Evolutionary conservation across 208 protist species (phyloP), one percentile per base, ranked within the genome.

Genomic region (Porcisia hertigi): DNA sequence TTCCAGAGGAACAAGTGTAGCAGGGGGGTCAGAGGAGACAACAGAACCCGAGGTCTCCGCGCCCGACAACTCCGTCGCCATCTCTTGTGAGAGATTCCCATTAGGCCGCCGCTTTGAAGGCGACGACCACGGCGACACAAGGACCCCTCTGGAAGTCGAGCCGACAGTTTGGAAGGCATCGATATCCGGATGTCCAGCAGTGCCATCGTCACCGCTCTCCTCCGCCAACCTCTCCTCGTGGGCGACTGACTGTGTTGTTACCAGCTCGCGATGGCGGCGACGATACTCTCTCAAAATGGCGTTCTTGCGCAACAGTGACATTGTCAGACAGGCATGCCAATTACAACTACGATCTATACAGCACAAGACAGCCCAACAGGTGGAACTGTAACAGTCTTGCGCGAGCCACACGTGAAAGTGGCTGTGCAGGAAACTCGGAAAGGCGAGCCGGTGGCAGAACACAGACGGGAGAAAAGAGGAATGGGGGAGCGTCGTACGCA

Each of bases 231-330:
- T n/a, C 36, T 18, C 63, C 25, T 12, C 49, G 41, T 52, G 62
- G n/a, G 53, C 12, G 8, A 2, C 4, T 20, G 7, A 53, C 30
- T 36, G 57, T 7, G 53, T 34, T 1, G 59, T 53, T 9, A 45
- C 23, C 54, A 73, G 60, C 60, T 85, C 77, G 20, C 58, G 80
- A 36, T 83, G 70, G 53, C 79, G 76, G 2, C 73, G 74, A 3
- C 84, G 85, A 54, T 90, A 90, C 54, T 80, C 73, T 43, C 85
- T 84, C 18, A 90, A 55, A 55, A 90, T 65, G 20, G 55, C 74
- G 75, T 90, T 90, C 66, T 79, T 86, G n/a, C 69, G 79, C 16
- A 90, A 43, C 3, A 89, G 58, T 2, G 83, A 87, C 86, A 88
- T 87, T 4, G 39, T 18, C 20, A 16, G 34, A 43, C 34, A 66